Base-by-base conservation (phyloP, 2,329 filamentous ascomycete species). In the Colletotrichum costaricense region DNA sequence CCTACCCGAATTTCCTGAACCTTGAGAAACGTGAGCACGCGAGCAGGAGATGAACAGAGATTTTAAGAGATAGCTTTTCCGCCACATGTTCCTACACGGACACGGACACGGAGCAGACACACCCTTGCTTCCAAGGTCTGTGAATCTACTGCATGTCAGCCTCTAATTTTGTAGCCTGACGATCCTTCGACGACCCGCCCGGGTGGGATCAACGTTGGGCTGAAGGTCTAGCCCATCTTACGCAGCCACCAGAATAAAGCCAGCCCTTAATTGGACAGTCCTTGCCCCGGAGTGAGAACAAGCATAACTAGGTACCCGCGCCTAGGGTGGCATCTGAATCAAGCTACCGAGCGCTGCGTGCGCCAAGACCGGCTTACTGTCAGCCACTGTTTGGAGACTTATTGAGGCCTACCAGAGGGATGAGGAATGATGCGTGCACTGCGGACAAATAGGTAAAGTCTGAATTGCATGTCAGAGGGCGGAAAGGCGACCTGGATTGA, bases 131-230 rank as follows among this genome's bases (percentile, higher is more conserved):
- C 38, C 38, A 42, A 42, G 38, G 38, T 19, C 38, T 42, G 54
- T 4, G 5, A 26, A 64, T 49, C n/a, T 62, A 30, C 46, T 55
- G 62, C 49, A 35, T 33, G 49, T 64, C 26, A 42, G 54, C 19
- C n/a, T 24, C 30, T 59, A 54, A 70, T 55, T 54, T 38, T 33
- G 62, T 16, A 66, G 67, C 67, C 62, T 70, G 42, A 16, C 8
- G 38, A 59, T 66, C 62, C 62, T 66, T 70, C 38, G 38, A 19
- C 28, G 30, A 38, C 22, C 55, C 28, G 26, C 33, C 24, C 9
- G 16, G 59, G 52, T 24, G 55, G n/a, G 59, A 64, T 49, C 67
- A 26, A 35, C 60, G 35, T 58, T 35, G 33, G 26, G 59, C 58
- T 64, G 58, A 64, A 1, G 4, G 11, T 19, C 55, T 49, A 52